These are phyloP conservation scores for Xylariaceae sp. DNA, from an alignment of 2,329 filamentous ascomycete genomes.

Conservation along the genomic window DNA sequence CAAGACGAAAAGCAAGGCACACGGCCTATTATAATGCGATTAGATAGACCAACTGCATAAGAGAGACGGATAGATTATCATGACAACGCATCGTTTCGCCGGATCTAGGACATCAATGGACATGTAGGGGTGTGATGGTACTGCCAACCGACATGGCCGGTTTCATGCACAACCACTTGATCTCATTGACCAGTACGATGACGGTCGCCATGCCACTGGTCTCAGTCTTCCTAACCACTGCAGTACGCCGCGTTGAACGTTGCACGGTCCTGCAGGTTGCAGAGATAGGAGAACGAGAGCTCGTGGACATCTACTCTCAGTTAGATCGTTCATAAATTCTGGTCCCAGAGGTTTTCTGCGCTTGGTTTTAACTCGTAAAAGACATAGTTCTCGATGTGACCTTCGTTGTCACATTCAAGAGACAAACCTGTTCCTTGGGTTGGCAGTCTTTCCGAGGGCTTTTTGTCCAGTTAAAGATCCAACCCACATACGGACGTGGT, in stretches of 20 bases:
- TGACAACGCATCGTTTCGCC: constrained; percentile 16
- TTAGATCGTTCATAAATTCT: too few relatives aligned
- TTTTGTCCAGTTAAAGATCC: too few relatives aligned
- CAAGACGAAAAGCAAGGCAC: not conserved
- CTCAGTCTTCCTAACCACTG: not conserved
- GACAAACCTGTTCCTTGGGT: too few relatives aligned
- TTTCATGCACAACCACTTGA: not conserved
- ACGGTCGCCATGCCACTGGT: not conserved
- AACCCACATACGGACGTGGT: too few relatives aligned
- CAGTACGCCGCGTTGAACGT: not conserved
- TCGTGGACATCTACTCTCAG: too few relatives aligned
- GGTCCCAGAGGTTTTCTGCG: too few relatives aligned
- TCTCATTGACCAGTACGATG: not conserved
- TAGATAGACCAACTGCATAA: constrained; percentile 10
- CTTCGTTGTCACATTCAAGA: too few relatives aligned
- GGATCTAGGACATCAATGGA: constrained; percentile 5
- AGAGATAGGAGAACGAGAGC: too few relatives aligned
- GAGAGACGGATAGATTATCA: not conserved
- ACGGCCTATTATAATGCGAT: constrained; percentile 11
- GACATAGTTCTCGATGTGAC: too few relatives aligned
- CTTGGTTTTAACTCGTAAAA: too few relatives aligned
- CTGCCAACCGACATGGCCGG: not conserved
- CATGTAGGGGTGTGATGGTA: not conserved
- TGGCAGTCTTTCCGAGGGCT: too few relatives aligned
- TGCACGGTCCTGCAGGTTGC: too few relatives aligned